These are phyloP conservation scores for Thelonectria olida DNA, from an alignment of 2,329 filamentous ascomycete species.

Conservation along the genomic window DNA sequence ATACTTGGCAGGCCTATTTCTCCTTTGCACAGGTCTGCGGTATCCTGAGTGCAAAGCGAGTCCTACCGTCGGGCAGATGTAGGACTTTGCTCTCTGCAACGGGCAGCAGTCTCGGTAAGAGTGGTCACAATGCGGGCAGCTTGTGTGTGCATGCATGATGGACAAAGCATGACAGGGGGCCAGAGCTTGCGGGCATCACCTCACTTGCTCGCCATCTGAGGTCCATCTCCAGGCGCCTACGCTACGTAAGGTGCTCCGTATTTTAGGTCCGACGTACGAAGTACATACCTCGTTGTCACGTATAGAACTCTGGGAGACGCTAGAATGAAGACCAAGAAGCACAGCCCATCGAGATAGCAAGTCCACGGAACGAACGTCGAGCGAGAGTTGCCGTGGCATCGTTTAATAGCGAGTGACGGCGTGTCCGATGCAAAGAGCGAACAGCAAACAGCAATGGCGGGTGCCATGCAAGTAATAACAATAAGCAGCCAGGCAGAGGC, in stretches of 20 bases:
- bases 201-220: conserved; percentile 9
- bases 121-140: background rate
- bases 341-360: conserved; percentile 7
- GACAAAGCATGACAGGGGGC: conserved; percentile 23
- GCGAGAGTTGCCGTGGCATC: background rate
- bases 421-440: conserved; percentile 5
- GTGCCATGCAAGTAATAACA: conserved; percentile 1
- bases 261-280: conserved; percentile 15
- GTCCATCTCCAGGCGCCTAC: background rate
- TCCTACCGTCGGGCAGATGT: conserved; percentile 17
- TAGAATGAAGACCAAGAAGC: conserved; percentile 10
- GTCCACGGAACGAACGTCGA: background rate
- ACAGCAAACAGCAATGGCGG: background rate
- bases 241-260: conserved; percentile 23
- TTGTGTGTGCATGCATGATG: conserved; percentile 37
- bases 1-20: no score
- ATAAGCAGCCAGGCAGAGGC: conserved; percentile 5
- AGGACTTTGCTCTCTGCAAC: conserved; percentile 16
- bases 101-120: background rate
- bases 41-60: background rate
- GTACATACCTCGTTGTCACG: conserved; percentile 6
- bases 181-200: conserved; percentile 38
- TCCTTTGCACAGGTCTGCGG: background rate
- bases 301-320: conserved; percentile 10
- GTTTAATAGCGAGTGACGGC: background rate